Conservation (phyloP, 163 green algal species). For the Coccomyxa subellipsoidea region DNA sequence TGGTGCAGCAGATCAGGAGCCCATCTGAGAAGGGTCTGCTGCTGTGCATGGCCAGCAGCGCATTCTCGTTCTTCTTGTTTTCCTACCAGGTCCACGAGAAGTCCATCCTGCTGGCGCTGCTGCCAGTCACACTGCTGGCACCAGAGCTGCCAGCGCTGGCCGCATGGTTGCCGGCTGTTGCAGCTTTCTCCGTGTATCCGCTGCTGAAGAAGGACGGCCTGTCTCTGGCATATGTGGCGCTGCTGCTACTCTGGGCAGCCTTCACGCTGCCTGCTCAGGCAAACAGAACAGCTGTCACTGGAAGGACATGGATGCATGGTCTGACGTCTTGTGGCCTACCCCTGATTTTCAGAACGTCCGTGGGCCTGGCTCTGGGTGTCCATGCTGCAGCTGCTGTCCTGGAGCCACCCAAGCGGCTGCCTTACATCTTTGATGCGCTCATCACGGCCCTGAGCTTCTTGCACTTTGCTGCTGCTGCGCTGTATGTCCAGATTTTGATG, state of each 20-base stretch:
- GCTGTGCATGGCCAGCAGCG: constrained; percentile 75
- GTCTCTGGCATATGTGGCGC: constrained; percentile 55
- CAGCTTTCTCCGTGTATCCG: constrained; percentile 84
- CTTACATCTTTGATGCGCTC: constrained; percentile 14
- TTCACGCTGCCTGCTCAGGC: constrained; percentile 1
- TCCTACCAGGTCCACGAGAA: constrained; percentile 98
- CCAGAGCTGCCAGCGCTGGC: constrained; percentile 26
- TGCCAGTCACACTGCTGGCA: constrained; percentile 74
- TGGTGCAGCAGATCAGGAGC: constrained; percentile 60
- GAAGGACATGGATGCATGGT: background rate
- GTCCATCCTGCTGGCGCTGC: constrained; percentile 86
- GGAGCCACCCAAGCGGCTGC: constrained; percentile 3
- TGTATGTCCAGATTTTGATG: background rate
- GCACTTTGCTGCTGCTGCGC: background rate
- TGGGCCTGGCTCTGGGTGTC: background rate
- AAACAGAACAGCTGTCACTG: background rate
- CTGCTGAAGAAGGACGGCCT: constrained; percentile 85
- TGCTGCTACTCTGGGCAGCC: constrained; percentile 27
- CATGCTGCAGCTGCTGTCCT: background rate
- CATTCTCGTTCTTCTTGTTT: constrained; percentile 94
- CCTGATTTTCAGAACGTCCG: background rate
- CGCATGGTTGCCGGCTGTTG: constrained; percentile 55
- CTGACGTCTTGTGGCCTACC: background rate
- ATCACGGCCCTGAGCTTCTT: constrained; percentile 11
- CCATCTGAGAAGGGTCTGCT: constrained; percentile 68